Conservation (phyloP, 1,139 yeast species). For the Spathaspora sp. region DNA sequence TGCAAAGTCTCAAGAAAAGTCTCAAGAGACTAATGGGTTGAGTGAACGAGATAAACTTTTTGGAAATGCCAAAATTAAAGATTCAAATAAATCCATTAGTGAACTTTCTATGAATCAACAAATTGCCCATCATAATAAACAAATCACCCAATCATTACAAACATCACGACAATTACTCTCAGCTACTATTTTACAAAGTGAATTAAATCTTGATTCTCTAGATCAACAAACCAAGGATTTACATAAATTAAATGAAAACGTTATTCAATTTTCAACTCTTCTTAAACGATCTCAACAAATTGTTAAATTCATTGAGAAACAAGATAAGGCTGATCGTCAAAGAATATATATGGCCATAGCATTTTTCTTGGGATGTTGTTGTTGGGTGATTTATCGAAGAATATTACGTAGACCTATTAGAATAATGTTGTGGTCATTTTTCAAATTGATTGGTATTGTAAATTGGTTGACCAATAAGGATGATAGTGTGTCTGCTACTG, state of each 20-base stretch:
- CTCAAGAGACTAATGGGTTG: constrained; percentile 3
- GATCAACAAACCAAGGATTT: constrained; percentile 60
- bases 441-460: constrained; percentile 47
- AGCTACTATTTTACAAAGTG: constrained; percentile 58
- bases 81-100: constrained; percentile 5
- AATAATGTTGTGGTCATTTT: constrained; percentile 57
- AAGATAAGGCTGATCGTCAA: constrained; percentile 62
- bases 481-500: constrained; percentile 3
- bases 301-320: constrained; percentile 64
- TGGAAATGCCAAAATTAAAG: constrained; percentile 18
- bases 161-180: constrained; percentile 55
- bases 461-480: constrained; percentile 19
- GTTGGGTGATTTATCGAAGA: constrained; percentile 67
- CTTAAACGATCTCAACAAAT: constrained; percentile 55
- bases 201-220: constrained; percentile 58
- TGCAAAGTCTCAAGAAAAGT: not conserved
- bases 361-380: constrained; percentile 54
- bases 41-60: constrained; percentile 17
- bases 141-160: constrained; percentile 53
- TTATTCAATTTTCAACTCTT: constrained; percentile 53
- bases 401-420: constrained; percentile 56
- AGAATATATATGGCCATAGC: constrained; percentile 59
- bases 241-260: constrained; percentile 47
- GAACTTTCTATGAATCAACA: constrained; percentile 28
- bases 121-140: constrained; percentile 48